phyloP scores from a whole-genome alignment of 23 red algal genomes.

The Gracilaria caudata region DNA sequence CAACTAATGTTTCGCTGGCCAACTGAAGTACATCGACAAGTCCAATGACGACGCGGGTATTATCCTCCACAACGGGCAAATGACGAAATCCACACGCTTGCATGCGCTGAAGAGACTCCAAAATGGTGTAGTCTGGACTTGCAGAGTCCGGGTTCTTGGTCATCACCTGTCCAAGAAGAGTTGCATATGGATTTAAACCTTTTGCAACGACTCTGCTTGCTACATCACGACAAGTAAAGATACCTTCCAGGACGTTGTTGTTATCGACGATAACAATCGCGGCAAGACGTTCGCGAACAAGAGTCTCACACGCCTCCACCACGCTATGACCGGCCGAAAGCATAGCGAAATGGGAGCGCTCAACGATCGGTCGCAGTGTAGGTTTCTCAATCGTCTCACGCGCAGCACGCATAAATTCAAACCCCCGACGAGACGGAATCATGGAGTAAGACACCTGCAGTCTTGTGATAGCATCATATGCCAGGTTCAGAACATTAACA shows the following conservation, averaged over 20 bases:
- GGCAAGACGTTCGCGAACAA: constrained; percentile 48
- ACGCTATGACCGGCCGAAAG: constrained; percentile 33
- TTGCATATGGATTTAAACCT: constrained; percentile 37
- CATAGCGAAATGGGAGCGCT: constrained; percentile 42
- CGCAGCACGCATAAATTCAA: constrained; percentile 63
- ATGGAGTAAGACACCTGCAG: constrained; percentile 64
- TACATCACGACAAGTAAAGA: constrained; percentile 72
- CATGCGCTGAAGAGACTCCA: constrained; percentile 75
- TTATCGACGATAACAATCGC: constrained; percentile 71
- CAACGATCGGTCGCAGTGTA: constrained; percentile 46
- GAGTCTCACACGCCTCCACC: constrained; percentile 44
- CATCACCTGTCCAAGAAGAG: constrained; percentile 53
- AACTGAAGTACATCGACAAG: constrained; percentile 74
- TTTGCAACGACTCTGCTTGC: constrained; percentile 61
- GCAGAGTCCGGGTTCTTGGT: constrained; percentile 65
- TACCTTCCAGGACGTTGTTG: constrained; percentile 55
- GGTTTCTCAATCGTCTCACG: constrained; percentile 69
- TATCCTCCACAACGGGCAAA: constrained; percentile 58
- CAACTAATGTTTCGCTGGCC: constrained; percentile 41
- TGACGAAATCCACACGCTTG: constrained; percentile 78
- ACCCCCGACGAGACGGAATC: constrained; percentile 65
- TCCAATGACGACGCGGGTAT: constrained; percentile 50
- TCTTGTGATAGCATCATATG: constrained; percentile 66
- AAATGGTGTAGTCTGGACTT: constrained; percentile 53
- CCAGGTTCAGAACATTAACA: constrained; percentile 68